Evolutionary conservation across 2,329 filamentous ascomycete species (phyloP).

Genomic region (Paecilomyces fulvus): DNA sequence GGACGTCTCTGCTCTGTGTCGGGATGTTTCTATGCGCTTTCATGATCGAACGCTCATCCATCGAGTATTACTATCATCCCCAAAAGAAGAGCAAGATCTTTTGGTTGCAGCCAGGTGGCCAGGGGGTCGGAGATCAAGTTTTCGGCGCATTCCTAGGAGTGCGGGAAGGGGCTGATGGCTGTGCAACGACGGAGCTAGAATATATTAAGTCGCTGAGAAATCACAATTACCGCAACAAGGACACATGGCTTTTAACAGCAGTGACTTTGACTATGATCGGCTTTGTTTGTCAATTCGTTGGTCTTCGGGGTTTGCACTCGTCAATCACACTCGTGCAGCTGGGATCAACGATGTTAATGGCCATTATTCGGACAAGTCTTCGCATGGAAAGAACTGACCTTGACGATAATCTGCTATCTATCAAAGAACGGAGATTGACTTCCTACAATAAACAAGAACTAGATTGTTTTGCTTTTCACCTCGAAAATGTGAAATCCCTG

Average conservation of each 20-base stretch:
- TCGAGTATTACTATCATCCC: conserved; percentile 15
- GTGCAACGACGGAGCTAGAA: conserved; percentile 7
- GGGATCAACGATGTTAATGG: conserved; percentile 29
- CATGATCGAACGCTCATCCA: conserved; percentile 25
- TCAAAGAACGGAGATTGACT: conserved; percentile 11
- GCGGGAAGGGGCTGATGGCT: conserved; percentile 12
- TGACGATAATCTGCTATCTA: conserved; percentile 18
- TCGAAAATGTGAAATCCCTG: conserved; percentile 17
- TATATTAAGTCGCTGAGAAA: conserved; percentile 23
- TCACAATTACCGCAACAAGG: conserved; percentile 6
- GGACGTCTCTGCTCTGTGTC: conserved; percentile 22
- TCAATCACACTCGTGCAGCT: conserved; percentile 28
- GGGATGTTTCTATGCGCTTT: conserved; percentile 29
- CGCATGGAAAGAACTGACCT: conserved; percentile 23
- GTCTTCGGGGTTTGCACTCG: conserved; percentile 28
- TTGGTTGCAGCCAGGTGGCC: conserved; percentile 32
- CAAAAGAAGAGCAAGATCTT: conserved; percentile 22
- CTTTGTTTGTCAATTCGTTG: conserved; percentile 32
- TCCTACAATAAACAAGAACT: conserved; percentile 22
- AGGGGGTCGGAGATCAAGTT: conserved; percentile 30
- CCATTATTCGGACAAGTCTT: conserved; percentile 25
- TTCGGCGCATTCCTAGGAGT: conserved; percentile 28
- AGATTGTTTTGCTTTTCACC: conserved; percentile 22
- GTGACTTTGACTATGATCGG: conserved; percentile 21
- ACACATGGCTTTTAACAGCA: conserved; percentile 13